A percentile compares a stretch with the other conserved stretches of the same genome.
These are phyloP conservation scores for Linum lewisii DNA, from an alignment of 345 rosid species.

Conservation along the genomic window DNA sequence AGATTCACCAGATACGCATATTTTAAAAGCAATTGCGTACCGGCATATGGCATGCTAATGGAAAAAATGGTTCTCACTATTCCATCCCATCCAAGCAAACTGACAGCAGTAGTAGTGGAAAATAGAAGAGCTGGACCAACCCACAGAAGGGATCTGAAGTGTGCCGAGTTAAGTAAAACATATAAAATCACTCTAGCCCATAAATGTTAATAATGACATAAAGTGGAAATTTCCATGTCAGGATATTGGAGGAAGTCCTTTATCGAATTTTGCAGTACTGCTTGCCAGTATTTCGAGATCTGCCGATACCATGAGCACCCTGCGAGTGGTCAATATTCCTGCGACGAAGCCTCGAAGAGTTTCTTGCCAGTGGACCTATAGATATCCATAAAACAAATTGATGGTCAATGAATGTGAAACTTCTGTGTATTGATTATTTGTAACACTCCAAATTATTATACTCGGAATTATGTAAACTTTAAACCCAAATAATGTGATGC, in stretches of 20 bases:
- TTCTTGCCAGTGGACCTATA: constrained; percentile 93
- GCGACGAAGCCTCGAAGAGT: constrained; percentile 88
- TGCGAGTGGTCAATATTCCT: constrained; percentile 83
- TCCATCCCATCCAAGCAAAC: constrained; percentile 98
- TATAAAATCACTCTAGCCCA: background rate
- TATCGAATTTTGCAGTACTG: constrained; percentile 76
- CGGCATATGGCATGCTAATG: constrained; percentile 78
- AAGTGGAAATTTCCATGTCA: constrained; percentile 1
- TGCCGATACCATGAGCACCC: constrained; percentile 84
- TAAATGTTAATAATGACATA: background rate
- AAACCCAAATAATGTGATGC: no score
- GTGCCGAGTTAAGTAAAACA: constrained; percentile 27
- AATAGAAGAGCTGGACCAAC: constrained; percentile 95
- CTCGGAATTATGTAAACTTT: background rate
- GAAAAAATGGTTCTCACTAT: constrained; percentile 80
- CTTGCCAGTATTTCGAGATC: constrained; percentile 82
- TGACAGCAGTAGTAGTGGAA: constrained; percentile 74
- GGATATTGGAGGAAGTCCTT: constrained; percentile 97
- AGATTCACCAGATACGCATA: background rate
- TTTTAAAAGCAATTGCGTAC: constrained; percentile 28
- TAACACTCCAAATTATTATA: background rate
- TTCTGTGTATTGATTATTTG: background rate
- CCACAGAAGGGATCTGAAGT: constrained; percentile 96
- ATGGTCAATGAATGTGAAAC: background rate
- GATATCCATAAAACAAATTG: constrained; percentile 9